These are phyloP conservation scores for Rhizopus sp. DNA, from an alignment of 371 early-diverging fungal species.

Conservation along the genomic window DNA sequence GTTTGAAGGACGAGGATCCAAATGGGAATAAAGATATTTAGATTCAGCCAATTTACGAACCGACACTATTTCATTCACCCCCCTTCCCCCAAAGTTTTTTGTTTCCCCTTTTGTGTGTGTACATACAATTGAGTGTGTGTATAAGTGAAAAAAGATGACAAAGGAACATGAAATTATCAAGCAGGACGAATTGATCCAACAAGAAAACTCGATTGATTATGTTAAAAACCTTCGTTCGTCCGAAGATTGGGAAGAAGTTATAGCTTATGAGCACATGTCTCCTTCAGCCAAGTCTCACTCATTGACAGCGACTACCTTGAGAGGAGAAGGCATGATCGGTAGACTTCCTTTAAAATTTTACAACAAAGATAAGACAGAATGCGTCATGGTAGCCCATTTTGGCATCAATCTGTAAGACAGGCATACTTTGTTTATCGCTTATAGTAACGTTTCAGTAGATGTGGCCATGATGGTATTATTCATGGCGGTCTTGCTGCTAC, in stretches of 20 bases:
- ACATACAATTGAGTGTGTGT: not conserved
- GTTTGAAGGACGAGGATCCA: conserved; percentile 24
- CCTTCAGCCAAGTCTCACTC: conserved; percentile 41
- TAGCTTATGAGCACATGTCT: conserved; percentile 43
- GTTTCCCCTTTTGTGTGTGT: not conserved
- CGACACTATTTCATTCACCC: not conserved
- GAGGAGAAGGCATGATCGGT: conserved; percentile 50
- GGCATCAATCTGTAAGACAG: conserved; percentile 41
- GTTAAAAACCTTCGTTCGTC: conserved; percentile 31
- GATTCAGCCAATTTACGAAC: conserved; percentile 2
- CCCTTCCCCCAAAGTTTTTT: not conserved
- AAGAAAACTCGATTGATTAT: conserved; percentile 28
- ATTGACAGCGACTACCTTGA: conserved; percentile 57
- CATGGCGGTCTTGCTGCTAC: conserved; percentile 77
- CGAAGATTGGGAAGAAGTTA: conserved; percentile 40
- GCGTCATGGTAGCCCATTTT: conserved; percentile 41
- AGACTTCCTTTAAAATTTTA: conserved; percentile 47
- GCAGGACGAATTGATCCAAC: conserved; percentile 19
- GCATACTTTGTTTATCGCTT: conserved; percentile 1
- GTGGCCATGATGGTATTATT: conserved; percentile 73
- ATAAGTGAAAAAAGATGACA: conserved; percentile 6
- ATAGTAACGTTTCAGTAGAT: conserved; percentile 29
- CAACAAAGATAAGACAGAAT: conserved; percentile 43
- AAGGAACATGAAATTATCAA: conserved; percentile 2
- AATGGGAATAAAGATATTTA: conserved; percentile 10